phyloP scores from a whole-genome alignment of 768 basidiomycete species.

The Neoboletus subvelutipes region DNA sequence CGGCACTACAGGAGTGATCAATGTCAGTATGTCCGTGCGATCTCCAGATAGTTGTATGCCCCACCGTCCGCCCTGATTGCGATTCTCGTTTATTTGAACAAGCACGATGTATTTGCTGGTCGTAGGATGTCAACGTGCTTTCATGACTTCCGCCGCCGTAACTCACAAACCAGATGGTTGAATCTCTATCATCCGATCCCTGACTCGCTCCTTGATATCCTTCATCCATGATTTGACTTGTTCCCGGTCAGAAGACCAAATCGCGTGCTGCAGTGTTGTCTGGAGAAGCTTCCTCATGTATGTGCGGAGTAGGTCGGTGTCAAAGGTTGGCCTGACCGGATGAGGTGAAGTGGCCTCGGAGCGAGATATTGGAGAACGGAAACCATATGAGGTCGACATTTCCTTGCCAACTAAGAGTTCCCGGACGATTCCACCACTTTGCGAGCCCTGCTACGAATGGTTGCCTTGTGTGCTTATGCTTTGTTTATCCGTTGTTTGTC shows the following conservation, averaged over 20 bases:
- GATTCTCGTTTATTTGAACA: slow-evolving; percentile 82
- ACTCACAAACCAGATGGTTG: slow-evolving; percentile 82
- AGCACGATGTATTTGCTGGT: slow-evolving; percentile 83
- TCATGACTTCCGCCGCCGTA: background rate
- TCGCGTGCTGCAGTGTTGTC: slow-evolving; percentile 59
- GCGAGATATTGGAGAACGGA: slow-evolving; percentile 62
- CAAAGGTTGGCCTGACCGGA: slow-evolving; percentile 57
- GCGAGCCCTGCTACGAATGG: background rate
- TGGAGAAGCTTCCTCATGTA: slow-evolving; percentile 84
- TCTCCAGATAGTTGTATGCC: slow-evolving; percentile 19
- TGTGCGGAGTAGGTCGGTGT: slow-evolving; percentile 65
- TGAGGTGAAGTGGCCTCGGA: slow-evolving; percentile 54
- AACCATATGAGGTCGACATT: slow-evolving; percentile 35
- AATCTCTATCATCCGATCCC: slow-evolving; percentile 83
- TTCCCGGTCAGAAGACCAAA: slow-evolving; percentile 73
- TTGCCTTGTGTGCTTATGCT: background rate
- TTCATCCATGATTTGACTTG: slow-evolving; percentile 74
- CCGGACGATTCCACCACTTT: background rate
- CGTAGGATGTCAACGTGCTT: slow-evolving; percentile 17
- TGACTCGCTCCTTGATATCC: slow-evolving; percentile 81
- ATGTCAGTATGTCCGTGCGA: slow-evolving; percentile 7
- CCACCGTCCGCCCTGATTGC: slow-evolving; percentile 82
- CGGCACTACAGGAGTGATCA: slow-evolving; percentile 49
- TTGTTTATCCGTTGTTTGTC: slow-evolving; percentile 32
- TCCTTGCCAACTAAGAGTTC: background rate